Evolutionary conservation across 768 basidiomycete genomes (phyloP).

Genomic region (Guyanaporus albipodus): DNA sequence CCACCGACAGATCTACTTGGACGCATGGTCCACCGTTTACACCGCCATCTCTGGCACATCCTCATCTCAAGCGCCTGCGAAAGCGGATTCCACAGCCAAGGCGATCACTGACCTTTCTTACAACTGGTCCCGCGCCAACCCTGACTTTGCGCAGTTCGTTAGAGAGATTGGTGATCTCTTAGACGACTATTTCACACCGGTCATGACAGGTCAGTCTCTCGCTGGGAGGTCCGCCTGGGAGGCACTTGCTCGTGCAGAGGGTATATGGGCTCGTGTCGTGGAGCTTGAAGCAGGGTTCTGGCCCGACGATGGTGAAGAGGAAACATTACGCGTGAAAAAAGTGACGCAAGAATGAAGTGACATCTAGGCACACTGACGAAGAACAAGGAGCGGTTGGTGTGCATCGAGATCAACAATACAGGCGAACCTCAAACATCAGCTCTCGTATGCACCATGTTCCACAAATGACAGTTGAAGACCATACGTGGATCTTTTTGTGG

Average conservation of each 20-base stretch:
- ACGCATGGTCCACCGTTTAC: constrained; percentile 58
- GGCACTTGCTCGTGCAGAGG: constrained; percentile 37
- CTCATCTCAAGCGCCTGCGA: neutral
- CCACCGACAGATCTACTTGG: constrained; percentile 54
- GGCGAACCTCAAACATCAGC: no score
- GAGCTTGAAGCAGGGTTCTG: constrained; percentile 62
- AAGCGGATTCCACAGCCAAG: constrained; percentile 10
- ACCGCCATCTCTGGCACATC: constrained; percentile 2
- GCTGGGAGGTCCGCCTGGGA: constrained; percentile 6
- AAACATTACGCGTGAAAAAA: constrained; percentile 1
- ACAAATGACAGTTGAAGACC: no score
- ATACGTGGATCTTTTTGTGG: no score
- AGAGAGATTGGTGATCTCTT: constrained; percentile 45
- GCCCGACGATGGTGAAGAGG: constrained; percentile 44
- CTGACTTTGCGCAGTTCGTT: constrained; percentile 53
- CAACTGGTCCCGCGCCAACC: constrained; percentile 52
- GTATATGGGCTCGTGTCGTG: constrained; percentile 53
- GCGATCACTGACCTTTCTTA: constrained; percentile 49
- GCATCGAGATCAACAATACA: no score
- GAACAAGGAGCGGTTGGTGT: no score
- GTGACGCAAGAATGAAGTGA: neutral
- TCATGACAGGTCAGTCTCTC: constrained; percentile 30
- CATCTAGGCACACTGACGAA: no score
- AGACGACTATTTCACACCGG: constrained; percentile 35
- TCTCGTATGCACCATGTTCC: no score